Conservation (phyloP, 1,139 yeast species). For the Saccharomycopsis hybrid region DNA sequence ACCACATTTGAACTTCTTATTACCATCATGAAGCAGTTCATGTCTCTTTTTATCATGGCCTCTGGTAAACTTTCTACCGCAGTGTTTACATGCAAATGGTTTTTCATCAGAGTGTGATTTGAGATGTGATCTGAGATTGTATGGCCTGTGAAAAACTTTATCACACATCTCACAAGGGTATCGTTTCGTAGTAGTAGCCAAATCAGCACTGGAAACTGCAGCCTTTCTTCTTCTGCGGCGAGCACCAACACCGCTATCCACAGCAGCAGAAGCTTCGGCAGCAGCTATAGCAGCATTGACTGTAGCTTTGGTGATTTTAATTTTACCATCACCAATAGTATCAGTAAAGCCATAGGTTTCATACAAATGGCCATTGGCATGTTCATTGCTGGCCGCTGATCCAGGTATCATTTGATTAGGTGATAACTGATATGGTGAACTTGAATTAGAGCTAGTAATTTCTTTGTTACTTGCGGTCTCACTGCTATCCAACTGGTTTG, state of each 20-base stretch:
- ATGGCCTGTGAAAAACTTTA: conserved; percentile 47
- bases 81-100: conserved; percentile 44
- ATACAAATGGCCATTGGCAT: no score
- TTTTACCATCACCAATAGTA: no score
- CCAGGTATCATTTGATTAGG: no score
- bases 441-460: no score
- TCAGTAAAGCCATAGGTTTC: no score
- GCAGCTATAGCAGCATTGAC: conserved; percentile 20
- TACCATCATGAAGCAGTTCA: conserved; percentile 48
- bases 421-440: no score
- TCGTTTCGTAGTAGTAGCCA: conserved; percentile 7
- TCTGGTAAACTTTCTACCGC: conserved; percentile 48
- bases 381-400: no score
- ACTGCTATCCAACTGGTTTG: no score
- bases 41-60: conserved; percentile 53
- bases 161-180: conserved; percentile 44
- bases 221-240: conserved; percentile 19
- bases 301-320: conserved; percentile 14
- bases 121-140: conserved; percentile 50
- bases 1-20: conserved; percentile 49
- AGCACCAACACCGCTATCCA: conserved; percentile 14
- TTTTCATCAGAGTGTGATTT: conserved; percentile 51
- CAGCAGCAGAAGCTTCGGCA: conserved; percentile 21
- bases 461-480: no score
- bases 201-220: conserved; percentile 16